These are phyloP conservation scores for Fusarium irregulare DNA, from an alignment of 2,329 filamentous ascomycete genomes.

Conservation along the genomic window DNA sequence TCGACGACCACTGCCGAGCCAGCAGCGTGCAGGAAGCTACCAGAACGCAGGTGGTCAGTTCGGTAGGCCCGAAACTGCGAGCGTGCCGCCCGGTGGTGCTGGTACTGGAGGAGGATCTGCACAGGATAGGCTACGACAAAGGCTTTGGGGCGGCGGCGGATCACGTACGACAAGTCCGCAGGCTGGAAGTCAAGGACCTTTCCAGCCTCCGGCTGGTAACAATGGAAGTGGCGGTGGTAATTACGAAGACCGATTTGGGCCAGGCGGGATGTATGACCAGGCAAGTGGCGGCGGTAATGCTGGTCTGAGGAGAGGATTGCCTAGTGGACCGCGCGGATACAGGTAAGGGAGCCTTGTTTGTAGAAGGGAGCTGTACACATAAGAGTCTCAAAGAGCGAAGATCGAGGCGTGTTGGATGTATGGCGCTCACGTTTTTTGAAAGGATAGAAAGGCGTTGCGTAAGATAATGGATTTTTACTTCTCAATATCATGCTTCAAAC, in stretches of 20 bases:
- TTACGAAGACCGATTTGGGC: constrained; percentile 61
- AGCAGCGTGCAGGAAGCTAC: constrained; percentile 72
- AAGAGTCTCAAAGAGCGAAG: not conserved
- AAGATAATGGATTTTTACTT: constrained; percentile 27
- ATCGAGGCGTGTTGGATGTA: constrained; percentile 8
- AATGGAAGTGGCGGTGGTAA: constrained; percentile 49
- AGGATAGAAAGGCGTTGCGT: constrained; percentile 44
- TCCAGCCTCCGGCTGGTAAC: constrained; percentile 56
- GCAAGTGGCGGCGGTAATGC: constrained; percentile 50
- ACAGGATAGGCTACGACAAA: constrained; percentile 84
- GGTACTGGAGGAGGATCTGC: constrained; percentile 63
- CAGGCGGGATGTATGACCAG: constrained; percentile 58
- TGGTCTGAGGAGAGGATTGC: constrained; percentile 54
- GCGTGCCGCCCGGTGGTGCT: constrained; percentile 48
- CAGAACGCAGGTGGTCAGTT: constrained; percentile 60
- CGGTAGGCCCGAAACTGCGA: constrained; percentile 40
- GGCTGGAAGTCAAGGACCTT: constrained; percentile 54
- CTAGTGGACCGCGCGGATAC: constrained; percentile 59
- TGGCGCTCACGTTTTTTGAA: constrained; percentile 25
- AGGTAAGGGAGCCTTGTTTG: constrained; percentile 40
- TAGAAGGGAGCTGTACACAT: not conserved
- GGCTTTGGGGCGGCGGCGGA: constrained; percentile 74
- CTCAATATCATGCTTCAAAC: not conserved
- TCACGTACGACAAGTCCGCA: constrained; percentile 67
- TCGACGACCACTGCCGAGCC: constrained; percentile 47